Percentiles rank a stretch among this genome's conserved stretches.
Evolutionary conservation across 2,329 filamentous ascomycete genomes (phyloP).

Genomic region (Xylaria sp.): DNA sequence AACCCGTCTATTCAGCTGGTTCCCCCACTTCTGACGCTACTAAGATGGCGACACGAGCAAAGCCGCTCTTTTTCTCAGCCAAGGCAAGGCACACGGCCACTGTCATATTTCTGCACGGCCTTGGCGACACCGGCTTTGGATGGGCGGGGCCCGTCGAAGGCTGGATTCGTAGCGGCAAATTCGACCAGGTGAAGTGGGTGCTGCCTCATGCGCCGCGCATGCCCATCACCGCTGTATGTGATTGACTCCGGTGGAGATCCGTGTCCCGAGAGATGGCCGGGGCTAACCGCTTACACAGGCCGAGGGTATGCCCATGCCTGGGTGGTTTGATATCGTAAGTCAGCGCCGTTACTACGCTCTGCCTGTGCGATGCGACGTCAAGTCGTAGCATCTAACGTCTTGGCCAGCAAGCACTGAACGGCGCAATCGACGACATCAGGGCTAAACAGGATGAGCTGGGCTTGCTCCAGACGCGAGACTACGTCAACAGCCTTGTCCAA

Average conservation of each 20-base stretch:
- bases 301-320: constrained; percentile 79
- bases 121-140: constrained; percentile 82
- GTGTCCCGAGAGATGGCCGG: not conserved
- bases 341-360: not conserved
- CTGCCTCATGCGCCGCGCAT: constrained; percentile 89
- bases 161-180: constrained; percentile 78
- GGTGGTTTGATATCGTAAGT: constrained; percentile 82
- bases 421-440: constrained; percentile 39
- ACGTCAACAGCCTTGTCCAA: constrained; percentile 80
- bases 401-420: constrained; percentile 35
- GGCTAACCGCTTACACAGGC: constrained; percentile 56
- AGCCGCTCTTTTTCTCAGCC: constrained; percentile 40
- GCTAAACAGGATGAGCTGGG: constrained; percentile 66
- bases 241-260: not conserved
- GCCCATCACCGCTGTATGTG: constrained; percentile 78
- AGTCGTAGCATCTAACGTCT: constrained; percentile 12
- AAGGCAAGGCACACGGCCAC: constrained; percentile 78
- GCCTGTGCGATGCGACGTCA: not conserved
- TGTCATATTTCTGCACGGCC: constrained; percentile 90
- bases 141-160: constrained; percentile 86
- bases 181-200: constrained; percentile 91
- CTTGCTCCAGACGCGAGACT: constrained; percentile 73
- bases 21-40: constrained; percentile 18
- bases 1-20: constrained; percentile 18
- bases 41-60: constrained; percentile 36